Base-by-base conservation (phyloP, 176 grass and related monocot species). In the Thinopyrum elongatum region DNA sequence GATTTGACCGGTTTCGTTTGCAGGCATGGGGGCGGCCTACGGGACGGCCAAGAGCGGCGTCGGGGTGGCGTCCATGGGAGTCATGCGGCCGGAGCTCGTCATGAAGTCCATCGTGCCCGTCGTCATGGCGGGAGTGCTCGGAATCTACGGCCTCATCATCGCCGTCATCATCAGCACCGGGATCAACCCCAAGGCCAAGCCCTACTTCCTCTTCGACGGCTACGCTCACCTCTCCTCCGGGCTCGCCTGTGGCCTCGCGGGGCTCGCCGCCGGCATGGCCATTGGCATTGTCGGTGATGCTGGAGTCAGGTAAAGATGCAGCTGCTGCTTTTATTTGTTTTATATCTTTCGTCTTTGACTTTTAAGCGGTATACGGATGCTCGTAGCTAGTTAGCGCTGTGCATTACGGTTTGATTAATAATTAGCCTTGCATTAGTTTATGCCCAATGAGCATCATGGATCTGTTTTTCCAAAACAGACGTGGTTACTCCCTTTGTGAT, bases 31-130 rank as follows among this genome's bases (percentile, higher is more conserved):
- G 0, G 97, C 97, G 53, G 97, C 97, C 21, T 98, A 98, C 69
- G 97, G 97, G 34, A 98, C 97, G 23, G 97, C 97, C 33, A 98
- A 98, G 92, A 98, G 97, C n/a, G 97, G 97, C 19, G 97, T 98
- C 1, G 97, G 97, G 10, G 97, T 98, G 82, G 97, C 97, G 74
- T 98, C 94, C 65, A 98, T 98, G 97, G 97, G 97, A 0, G 97
- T 98, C 82, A 98, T 98, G 97, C 92, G 97, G 70, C 97, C 97
- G 65, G 97, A 98, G 86, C 93, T 98, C 47, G 97, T 98, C 13
- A 98, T 98, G 97, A 98, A 98, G 80, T 98, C 97, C 82, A 98
- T 98, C 86, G 97, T 98, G 80, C 97, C 97, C 60, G 97, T 98
- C 3, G 97, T 98, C 86, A 98, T 98, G 97, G 97, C 97, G 57